Conservation (phyloP, 805 yeast genomes). For the Yamadazyma sp. region DNA sequence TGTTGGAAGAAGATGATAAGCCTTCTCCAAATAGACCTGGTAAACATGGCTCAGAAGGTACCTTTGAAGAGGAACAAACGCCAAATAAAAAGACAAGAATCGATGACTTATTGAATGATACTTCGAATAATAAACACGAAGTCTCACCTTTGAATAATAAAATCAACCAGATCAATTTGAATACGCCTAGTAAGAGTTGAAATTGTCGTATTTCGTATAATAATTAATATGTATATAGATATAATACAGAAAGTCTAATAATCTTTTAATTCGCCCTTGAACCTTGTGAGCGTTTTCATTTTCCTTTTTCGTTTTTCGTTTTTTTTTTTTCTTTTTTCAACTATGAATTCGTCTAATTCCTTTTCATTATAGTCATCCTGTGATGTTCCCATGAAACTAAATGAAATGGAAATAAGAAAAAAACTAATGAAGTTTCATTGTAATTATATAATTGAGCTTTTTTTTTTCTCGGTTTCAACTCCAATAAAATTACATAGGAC, state of each 20-base stretch:
- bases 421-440: too few species aligned
- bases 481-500: conserved; percentile 34
- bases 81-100: conserved; percentile 3
- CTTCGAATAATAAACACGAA: not conserved
- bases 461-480: too few species aligned
- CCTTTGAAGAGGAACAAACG: not conserved
- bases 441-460: too few species aligned
- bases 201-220: not conserved
- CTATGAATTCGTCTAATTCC: too few species aligned
- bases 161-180: conserved; percentile 16
- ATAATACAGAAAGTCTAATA: conserved; percentile 2
- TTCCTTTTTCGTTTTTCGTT: too few species aligned
- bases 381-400: too few species aligned
- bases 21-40: not conserved
- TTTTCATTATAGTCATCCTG: too few species aligned
- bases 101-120: not conserved
- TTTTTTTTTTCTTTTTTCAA: too few species aligned
- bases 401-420: too few species aligned
- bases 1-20: not conserved
- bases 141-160: conserved; percentile 19
- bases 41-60: not conserved
- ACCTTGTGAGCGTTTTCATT: too few species aligned
- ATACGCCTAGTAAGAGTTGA: conserved; percentile 4
- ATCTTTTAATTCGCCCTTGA: too few species aligned
- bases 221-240: not conserved